Evolutionary conservation across 2,329 filamentous ascomycete genomes (phyloP).

Genomic region (Neopestalotiopsis sp.): DNA sequence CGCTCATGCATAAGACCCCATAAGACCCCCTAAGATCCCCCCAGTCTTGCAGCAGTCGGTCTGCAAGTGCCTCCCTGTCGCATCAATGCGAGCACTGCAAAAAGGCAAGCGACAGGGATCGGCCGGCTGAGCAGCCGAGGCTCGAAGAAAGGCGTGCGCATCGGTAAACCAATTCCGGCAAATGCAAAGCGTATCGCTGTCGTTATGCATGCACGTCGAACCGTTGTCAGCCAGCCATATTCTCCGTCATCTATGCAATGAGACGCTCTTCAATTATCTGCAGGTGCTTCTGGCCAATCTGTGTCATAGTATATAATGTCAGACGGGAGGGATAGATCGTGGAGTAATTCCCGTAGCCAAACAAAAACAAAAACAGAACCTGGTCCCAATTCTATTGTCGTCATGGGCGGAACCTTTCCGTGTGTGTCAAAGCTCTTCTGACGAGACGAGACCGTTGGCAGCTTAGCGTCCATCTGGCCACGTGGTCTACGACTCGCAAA

Average conservation of each 20-base stretch:
- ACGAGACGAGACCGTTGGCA: not conserved
- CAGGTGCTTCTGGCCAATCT: not conserved
- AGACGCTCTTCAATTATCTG: not conserved
- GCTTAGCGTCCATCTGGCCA: not conserved
- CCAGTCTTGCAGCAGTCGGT: not conserved
- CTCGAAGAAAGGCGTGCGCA: not conserved
- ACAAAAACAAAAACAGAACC: not conserved
- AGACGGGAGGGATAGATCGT: not conserved
- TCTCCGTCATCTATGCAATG: not conserved
- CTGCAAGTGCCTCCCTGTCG: not conserved
- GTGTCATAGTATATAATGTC: not conserved
- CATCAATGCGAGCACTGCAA: not conserved
- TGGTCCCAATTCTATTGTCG: not conserved
- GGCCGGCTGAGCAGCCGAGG: not conserved
- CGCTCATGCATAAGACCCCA: not conserved
- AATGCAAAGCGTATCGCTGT: not conserved
- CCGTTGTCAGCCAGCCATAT: not conserved
- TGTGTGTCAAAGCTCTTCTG: not conserved
- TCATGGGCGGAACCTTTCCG: not conserved
- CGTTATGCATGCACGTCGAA: not conserved
- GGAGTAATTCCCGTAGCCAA: not conserved
- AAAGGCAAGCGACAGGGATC: not conserved
- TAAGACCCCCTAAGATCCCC: not conserved
- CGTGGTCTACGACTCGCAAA: not conserved
- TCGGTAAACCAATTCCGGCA: not conserved